Percentiles rank a stretch among this genome's conserved stretches.
Evolutionary conservation across 108 stramenopile genomes (phyloP).

Genomic region (Pseudonitzschia multistriata): DNA sequence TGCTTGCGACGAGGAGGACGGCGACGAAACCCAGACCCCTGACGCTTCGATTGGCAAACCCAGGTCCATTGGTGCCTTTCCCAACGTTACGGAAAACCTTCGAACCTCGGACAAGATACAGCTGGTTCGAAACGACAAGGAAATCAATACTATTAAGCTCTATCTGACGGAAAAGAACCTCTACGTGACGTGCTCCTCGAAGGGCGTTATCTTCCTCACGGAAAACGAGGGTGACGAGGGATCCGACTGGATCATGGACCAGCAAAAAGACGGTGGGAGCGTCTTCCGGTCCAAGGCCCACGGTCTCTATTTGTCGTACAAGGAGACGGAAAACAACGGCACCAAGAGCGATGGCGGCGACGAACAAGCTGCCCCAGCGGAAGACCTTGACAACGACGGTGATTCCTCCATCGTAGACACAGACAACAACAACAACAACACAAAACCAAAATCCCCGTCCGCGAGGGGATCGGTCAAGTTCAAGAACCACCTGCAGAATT

Average conservation of each 20-base stretch:
- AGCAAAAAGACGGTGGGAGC: constrained; percentile 21
- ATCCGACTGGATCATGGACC: constrained; percentile 35
- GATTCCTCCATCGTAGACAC: not conserved
- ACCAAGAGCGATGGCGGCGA: not conserved
- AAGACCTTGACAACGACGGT: no score
- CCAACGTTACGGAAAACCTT: constrained; percentile 38
- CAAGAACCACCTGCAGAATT: not conserved
- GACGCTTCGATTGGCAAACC: not conserved
- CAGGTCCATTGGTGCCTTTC: constrained; percentile 44
- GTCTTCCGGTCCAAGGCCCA: constrained; percentile 25
- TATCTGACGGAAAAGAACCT: constrained; percentile 13
- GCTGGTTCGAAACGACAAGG: constrained; percentile 5
- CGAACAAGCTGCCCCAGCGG: not conserved
- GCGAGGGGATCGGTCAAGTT: no score
- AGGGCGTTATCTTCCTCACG: constrained; percentile 5
- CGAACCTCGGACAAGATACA: constrained; percentile 34
- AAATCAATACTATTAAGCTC: not conserved
- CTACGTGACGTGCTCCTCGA: constrained; percentile 5
- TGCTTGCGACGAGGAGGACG: no score
- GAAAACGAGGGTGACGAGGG: not conserved
- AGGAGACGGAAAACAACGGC: not conserved
- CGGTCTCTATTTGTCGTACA: constrained; percentile 20
- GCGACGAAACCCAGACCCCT: not conserved
- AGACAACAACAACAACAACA: not conserved
- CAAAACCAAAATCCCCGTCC: not conserved